These are phyloP conservation scores for Apophysomyces sp. DNA, from an alignment of 371 early-diverging fungal species.

Conservation along the genomic window DNA sequence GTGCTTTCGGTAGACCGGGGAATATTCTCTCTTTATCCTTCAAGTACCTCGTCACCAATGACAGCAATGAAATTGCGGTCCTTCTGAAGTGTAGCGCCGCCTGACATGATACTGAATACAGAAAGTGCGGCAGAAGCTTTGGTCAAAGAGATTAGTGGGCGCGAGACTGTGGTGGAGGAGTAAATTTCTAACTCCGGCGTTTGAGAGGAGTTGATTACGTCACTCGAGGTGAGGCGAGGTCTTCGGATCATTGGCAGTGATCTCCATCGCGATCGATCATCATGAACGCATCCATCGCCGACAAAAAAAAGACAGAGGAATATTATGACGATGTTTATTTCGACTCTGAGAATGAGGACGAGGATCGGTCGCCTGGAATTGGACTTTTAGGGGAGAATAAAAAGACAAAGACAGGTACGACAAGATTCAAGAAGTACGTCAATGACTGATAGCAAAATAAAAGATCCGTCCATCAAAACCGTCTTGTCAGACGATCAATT, in stretches of 20 bases:
- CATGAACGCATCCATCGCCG: too few species aligned
- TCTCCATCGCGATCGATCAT: too few species aligned
- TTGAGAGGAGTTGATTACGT: too few species aligned
- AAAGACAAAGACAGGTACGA: conserved; percentile 1
- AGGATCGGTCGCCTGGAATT: conserved; percentile 14
- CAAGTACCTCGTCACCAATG: conserved; percentile 92
- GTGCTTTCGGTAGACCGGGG: neutral
- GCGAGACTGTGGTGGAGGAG: too few species aligned
- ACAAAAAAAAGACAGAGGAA: conserved; percentile 1
- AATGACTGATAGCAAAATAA: conserved; percentile 13
- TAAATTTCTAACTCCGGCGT: too few species aligned
- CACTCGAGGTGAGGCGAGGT: too few species aligned
- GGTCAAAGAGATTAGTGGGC: too few species aligned
- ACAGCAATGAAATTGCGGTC: conserved; percentile 91
- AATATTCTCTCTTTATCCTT: neutral
- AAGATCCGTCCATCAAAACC: neutral
- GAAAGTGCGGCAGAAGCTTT: too few species aligned
- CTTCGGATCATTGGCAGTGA: too few species aligned
- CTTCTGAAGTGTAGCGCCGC: conserved; percentile 46
- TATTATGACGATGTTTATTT: conserved; percentile 53
- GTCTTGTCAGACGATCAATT: conserved; percentile 24
- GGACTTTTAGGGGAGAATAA: conserved; percentile 7
- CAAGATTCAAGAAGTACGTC: neutral
- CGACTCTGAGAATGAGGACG: conserved; percentile 45
- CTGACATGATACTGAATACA: conserved; percentile 25